Base-by-base conservation (phyloP, 2,329 filamentous ascomycete species). In the Rhexocercosporidium sp. region DNA sequence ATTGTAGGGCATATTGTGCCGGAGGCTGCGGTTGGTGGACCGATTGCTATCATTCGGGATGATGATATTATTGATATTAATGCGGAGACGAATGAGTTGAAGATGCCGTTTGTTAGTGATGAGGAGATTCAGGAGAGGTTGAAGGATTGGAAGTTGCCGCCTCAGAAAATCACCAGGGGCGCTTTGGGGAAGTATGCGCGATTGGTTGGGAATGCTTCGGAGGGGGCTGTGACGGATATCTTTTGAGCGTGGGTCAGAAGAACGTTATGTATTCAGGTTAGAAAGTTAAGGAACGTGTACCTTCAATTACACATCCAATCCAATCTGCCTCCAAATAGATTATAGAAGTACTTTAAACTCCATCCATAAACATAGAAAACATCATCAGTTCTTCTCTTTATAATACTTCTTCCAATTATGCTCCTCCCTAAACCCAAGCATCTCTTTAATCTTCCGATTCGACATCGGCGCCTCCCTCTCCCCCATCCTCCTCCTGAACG, bases 1-100 rank as follows among this genome's bases (percentile, higher is more conserved):
- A 96, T 97, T 75, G 93, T 98, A 18, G 95, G 95, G 0, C 94
- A 97, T 75, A 92, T 97, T 16, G 92, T 92, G 1, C 95, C 95
- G 1, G 95, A 98, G 80, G 95, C 95, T 0, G 93, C 92, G 65
- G 90, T 91, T 1, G 95, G 95, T 18, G 95, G 95, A 0, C 94
- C 95, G 0, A 94, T 98, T 75, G 94, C 91, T 0, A 82, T 97
- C 5, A 92, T 97, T 2, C 77, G 82, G 72, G 86, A 96, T 74
- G 95, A 93, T 1, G 95, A 98, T 79, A 80, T 87, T 29, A 88
- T 98, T 60, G 93, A 92, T 3, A 97, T 98, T 75, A 92, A 96
- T 77, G 94, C 94, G 0, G 88, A 92, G 73, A 88, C 81, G 44
- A 96, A 97, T 53, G 49, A 53, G 25, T 14, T 53, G 25, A 53